phyloP scores from a whole-genome alignment of 352 stramenopile species.

The Globisporangium paddicum region DNA sequence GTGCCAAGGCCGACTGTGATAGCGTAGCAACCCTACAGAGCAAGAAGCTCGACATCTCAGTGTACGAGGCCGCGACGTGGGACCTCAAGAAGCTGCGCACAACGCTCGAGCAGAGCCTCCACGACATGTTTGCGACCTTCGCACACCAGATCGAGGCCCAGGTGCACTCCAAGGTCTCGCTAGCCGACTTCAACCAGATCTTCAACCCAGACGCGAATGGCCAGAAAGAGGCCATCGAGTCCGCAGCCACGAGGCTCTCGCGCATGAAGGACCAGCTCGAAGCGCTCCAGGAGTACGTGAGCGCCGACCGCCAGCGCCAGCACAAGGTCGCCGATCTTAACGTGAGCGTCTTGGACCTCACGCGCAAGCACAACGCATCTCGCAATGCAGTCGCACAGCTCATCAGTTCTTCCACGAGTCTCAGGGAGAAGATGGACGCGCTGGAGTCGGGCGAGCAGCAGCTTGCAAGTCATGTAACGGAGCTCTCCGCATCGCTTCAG shows the following conservation, averaged over 20 bases:
- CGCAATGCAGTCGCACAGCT: conserved; percentile 41
- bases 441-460: conserved; percentile 17
- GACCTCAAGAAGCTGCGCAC: conserved; percentile 51
- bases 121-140: conserved; percentile 56
- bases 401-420: conserved; percentile 22
- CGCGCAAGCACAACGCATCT: conserved; percentile 38
- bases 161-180: conserved; percentile 42
- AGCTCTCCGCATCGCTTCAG: conserved; percentile 17
- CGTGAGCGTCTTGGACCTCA: conserved; percentile 42
- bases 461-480: conserved; percentile 16
- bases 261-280: conserved; percentile 55
- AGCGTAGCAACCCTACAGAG: conserved; percentile 28
- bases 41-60: conserved; percentile 58
- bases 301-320: conserved; percentile 39
- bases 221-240: conserved; percentile 44
- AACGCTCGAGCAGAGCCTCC: conserved; percentile 49
- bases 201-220: conserved; percentile 51
- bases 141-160: conserved; percentile 48
- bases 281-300: conserved; percentile 36
- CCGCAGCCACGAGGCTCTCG: conserved; percentile 33
- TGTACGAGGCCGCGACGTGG: conserved; percentile 47
- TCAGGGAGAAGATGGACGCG: conserved; percentile 19
- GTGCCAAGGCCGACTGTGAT: conserved; percentile 39
- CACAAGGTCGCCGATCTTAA: conserved; percentile 43
- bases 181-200: conserved; percentile 62